These are phyloP conservation scores for Fonsecaea nubica DNA, from an alignment of 2,329 filamentous ascomycete genomes.

Conservation along the genomic window DNA sequence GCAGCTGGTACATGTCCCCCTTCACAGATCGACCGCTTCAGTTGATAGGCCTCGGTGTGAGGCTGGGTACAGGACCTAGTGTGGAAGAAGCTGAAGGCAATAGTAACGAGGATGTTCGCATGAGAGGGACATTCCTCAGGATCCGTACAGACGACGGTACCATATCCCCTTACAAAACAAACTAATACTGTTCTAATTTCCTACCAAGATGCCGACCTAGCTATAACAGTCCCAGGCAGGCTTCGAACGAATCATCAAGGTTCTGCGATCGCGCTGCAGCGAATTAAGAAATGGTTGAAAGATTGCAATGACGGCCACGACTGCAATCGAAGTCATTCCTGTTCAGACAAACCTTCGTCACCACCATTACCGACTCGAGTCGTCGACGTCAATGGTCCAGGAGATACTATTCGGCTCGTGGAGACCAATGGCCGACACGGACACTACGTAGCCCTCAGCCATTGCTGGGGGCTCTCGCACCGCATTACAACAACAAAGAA, in stretches of 20 bases:
- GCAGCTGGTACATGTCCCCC: constrained; percentile 4
- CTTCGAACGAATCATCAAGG: constrained; percentile 2
- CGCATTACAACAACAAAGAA: neutral
- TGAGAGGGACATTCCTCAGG: neutral
- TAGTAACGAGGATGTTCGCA: neutral
- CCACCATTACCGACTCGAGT: constrained; percentile 2
- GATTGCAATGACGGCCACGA: neutral
- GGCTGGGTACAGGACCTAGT: neutral
- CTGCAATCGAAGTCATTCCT: neutral
- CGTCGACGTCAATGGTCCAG: neutral
- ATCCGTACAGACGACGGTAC: neutral
- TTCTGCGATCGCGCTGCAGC: neutral
- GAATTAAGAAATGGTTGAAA: neutral
- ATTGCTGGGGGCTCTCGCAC: constrained; percentile 2
- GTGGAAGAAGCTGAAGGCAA: neutral
- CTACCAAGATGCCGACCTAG: neutral
- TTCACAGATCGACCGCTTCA: neutral
- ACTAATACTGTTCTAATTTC: neutral
- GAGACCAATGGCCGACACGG: neutral
- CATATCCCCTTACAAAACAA: neutral
- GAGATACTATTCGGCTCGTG: neutral
- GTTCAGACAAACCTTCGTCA: neutral
- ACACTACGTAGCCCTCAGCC: constrained; percentile 1
- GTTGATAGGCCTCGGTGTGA: neutral
- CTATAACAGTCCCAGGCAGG: neutral